These are phyloP conservation scores for Salvia hispanica DNA, from an alignment of 257 asterid species.

Conservation along the genomic window DNA sequence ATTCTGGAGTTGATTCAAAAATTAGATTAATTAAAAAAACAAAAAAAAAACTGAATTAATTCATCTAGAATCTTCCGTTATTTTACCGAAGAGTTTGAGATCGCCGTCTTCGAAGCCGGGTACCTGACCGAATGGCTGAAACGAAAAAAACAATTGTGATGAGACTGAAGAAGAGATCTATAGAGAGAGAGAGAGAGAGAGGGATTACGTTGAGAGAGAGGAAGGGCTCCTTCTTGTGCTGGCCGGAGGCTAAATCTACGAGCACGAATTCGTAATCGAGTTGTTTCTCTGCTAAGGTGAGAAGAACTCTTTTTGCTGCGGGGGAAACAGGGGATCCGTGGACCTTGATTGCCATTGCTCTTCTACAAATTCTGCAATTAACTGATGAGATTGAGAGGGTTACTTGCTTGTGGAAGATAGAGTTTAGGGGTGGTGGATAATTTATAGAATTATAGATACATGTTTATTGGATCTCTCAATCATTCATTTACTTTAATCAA, in stretches of 20 bases:
- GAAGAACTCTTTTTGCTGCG: constrained; percentile 43
- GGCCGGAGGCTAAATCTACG: constrained; percentile 40
- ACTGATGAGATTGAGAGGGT: too few species aligned
- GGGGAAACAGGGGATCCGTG: constrained; percentile 45
- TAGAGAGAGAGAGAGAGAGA: background rate
- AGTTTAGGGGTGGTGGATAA: too few species aligned
- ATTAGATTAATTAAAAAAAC: too few species aligned
- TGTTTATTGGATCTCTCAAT: too few species aligned
- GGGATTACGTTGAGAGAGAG: constrained; percentile 42
- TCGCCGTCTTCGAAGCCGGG: constrained; percentile 58
- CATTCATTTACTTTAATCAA: too few species aligned
- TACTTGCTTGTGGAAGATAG: too few species aligned
- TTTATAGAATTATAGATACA: too few species aligned
- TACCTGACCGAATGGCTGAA: constrained; percentile 57
- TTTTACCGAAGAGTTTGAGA: constrained; percentile 46
- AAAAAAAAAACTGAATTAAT: background rate
- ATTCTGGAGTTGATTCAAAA: constrained; percentile 27
- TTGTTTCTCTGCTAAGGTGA: constrained; percentile 49
- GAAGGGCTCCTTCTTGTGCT: constrained; percentile 49
- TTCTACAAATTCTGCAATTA: too few species aligned
- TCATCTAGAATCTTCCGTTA: background rate
- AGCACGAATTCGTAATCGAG: constrained; percentile 44
- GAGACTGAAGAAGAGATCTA: too few species aligned
- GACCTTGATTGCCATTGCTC: constrained; percentile 29
- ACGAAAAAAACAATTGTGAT: background rate